Percentiles rank a stretch among this genome's conserved stretches.
Evolutionary conservation across 495 filamentous ascomycete genomes (phyloP).

Genomic region (Neurospora terricola): DNA sequence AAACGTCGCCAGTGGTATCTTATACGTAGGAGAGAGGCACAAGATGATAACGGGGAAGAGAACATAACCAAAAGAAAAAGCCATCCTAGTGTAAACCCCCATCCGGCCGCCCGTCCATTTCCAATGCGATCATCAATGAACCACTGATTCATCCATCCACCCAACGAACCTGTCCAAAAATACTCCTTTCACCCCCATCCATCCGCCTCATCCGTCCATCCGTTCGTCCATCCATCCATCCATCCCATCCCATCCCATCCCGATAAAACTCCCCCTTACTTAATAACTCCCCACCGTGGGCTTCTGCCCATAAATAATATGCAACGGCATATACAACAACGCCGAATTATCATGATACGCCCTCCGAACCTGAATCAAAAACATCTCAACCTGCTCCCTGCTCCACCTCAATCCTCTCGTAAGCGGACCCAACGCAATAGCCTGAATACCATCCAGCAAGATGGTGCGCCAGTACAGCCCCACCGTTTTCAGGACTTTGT

Average conservation of each 20-base stretch:
- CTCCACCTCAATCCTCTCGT: slow-evolving; percentile 45
- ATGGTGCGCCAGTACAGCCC: slow-evolving; percentile 50
- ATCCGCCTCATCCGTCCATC: neutral
- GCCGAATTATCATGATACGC: slow-evolving; percentile 34
- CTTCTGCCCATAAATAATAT: slow-evolving; percentile 42
- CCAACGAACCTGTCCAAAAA: neutral
- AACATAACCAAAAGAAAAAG: neutral
- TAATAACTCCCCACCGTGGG: slow-evolving; percentile 11
- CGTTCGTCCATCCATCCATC: neutral
- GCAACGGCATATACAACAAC: slow-evolving; percentile 41
- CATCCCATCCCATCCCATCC: neutral
- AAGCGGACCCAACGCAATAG: slow-evolving; percentile 53
- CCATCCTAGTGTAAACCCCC: neutral
- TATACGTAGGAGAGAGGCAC: neutral
- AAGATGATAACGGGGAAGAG: neutral
- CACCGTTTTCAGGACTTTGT: slow-evolving; percentile 52
- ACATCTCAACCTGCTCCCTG: slow-evolving; percentile 36
- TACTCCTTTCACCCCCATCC: neutral
- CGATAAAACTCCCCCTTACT: neutral
- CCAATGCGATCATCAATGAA: neutral
- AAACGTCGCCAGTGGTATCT: neutral
- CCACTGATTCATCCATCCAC: neutral
- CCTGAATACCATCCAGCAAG: slow-evolving; percentile 48
- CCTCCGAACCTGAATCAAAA: slow-evolving; percentile 35
- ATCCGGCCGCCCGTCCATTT: neutral